phyloP scores from a whole-genome alignment of 306 rosid genomes.

The Astragalus glycyphyllos region DNA sequence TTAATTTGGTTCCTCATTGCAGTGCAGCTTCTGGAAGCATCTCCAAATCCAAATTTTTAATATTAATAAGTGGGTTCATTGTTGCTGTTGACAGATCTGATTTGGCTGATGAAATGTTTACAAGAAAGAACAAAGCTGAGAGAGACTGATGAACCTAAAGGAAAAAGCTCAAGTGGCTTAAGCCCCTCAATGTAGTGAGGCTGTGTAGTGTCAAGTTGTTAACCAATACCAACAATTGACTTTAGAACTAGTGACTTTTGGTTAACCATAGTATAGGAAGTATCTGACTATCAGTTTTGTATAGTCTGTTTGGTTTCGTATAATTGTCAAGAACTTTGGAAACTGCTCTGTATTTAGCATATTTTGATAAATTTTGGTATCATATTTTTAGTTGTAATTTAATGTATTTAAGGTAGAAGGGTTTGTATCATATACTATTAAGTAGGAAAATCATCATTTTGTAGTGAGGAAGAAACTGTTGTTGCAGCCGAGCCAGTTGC shows the following conservation, averaged over 20 bases:
- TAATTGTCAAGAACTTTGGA: constrained; percentile 28
- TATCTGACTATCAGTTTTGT: no score
- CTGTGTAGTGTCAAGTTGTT: constrained; percentile 24
- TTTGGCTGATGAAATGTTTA: background rate
- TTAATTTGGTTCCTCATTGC: constrained; percentile 24
- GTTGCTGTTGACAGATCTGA: constrained; percentile 8
- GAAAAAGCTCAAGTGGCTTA: background rate
- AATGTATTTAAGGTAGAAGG: background rate
- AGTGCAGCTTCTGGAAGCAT: no score
- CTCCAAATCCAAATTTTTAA: no score
- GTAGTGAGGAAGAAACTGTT: constrained; percentile 48
- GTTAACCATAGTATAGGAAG: background rate
- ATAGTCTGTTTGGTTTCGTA: constrained; percentile 18
- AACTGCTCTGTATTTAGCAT: background rate
- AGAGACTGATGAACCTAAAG: constrained; percentile 32
- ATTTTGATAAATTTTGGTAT: constrained; percentile 25
- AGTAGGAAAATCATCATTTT: no score
- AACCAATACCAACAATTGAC: constrained; percentile 30
- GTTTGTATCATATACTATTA: no score
- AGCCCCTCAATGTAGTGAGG: constrained; percentile 36
- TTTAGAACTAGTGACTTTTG: constrained; percentile 36
- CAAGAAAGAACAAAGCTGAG: constrained; percentile 10
- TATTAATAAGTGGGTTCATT: background rate
- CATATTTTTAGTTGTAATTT: no score
- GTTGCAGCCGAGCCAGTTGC: constrained; percentile 51